Evolutionary conservation across 2,329 filamentous ascomycete species (phyloP).

Genomic region (Onygenales sp.): DNA sequence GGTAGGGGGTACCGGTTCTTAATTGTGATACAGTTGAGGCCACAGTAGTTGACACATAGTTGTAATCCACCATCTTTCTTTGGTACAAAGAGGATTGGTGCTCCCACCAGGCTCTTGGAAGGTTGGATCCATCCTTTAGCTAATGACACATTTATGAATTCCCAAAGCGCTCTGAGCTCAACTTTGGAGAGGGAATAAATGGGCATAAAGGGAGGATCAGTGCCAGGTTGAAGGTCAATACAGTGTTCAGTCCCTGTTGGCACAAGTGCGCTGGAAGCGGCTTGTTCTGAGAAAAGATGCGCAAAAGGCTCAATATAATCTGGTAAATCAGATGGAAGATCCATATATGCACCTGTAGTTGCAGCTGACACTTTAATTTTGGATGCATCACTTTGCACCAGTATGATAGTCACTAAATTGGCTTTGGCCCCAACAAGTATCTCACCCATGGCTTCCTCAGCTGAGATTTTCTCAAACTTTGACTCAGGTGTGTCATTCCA

Average conservation of each 20-base stretch:
- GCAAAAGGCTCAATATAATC: background rate
- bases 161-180: background rate
- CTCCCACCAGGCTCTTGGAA: background rate
- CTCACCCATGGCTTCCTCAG: background rate
- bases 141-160: background rate
- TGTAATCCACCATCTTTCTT: slow-evolving; percentile 5
- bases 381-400: background rate
- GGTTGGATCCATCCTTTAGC: background rate
- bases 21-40: slow-evolving; percentile 16
- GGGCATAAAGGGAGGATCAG: background rate
- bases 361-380: background rate
- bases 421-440: background rate
- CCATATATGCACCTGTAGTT: background rate
- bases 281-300: background rate
- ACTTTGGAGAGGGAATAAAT: background rate
- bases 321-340: background rate
- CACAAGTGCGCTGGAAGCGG: background rate
- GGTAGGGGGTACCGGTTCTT: slow-evolving; percentile 19
- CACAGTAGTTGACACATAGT: slow-evolving; percentile 19
- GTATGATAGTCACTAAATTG: background rate
- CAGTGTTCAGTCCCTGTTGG: background rate
- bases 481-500: background rate
- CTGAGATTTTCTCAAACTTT: background rate
- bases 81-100: background rate
- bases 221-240: background rate